Evolutionary conservation across 1,139 yeast species (phyloP), one percentile per base, ranked within the genome.

Genomic region (Saccharomyces hybrid): DNA sequence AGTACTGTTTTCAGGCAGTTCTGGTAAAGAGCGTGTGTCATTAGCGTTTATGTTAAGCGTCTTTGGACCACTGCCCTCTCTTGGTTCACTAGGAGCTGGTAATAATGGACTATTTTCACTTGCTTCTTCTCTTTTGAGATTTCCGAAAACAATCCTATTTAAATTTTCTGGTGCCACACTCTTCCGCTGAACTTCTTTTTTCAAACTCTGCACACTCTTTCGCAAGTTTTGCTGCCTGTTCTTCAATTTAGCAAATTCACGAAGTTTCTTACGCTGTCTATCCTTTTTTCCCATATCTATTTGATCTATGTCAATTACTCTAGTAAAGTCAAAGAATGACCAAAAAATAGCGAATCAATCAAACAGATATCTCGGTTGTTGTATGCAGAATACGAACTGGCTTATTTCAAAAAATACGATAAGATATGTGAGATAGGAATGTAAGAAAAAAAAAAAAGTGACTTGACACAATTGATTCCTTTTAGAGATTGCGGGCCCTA

Each of bases 221-320:
- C 13, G 13, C 44, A 38, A 38, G 13, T 38, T 38, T 16, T 11
- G 44, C 25, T 38, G 44, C 25, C 31, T 50, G 41, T 55, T 53
- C 51, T 58, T 54, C 14, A 51, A 38, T 48, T 56, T 50, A 23
- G 58, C 57, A 48, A 59, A 60, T 31, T 54, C 51, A 28, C 57
- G 55, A 46, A 60, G 49, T 42, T 50, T 60, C n/a, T 51, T 54
- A 42, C 63, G 60, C 54, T 58, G 59, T 20, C 53, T 59, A 44
- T 58, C 60, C 54, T 60, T 60, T 38, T 50, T 54, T 23, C 60
- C 59, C 57, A 55, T 55, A 6, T 51, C 26, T 34, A 8, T 13
- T 31, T 42, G 27, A 49, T 20, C 25, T 38, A 38, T 8, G 44
- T 34, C 44, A 38, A 38, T 38, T 38, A 38, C 25, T 16, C 11